Evolutionary conservation across 208 protist genomes (phyloP), one percentile per base, ranked within the genome.

Genomic region (Trypanosoma conorhini): DNA sequence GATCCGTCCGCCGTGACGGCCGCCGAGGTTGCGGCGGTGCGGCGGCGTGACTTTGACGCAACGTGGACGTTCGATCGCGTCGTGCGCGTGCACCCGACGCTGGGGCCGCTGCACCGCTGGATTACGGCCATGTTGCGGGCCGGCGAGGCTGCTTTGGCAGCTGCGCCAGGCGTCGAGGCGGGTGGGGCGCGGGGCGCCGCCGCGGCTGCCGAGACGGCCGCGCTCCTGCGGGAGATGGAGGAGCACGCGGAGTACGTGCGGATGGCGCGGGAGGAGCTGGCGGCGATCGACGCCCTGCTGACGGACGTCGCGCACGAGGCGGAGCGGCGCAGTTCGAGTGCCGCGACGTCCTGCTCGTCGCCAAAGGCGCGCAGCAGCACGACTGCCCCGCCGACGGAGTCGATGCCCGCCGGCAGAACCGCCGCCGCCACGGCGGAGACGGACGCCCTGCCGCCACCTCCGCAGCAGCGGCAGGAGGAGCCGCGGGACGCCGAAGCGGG

Each of bases 231-330:
- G 33, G 79, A 84, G 57, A 56, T 59, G 42, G 42, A 54, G 40
- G 82, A 82, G 55, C 68, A 87, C 31, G 52, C 56, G 59, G 79
- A 77, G 50, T 84, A 84, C 61, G 50, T 83, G 21, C 42, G 74
- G 46, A 58, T 83, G 55, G 80, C 77, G 4, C 58, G 69, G 57
- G 76, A 83, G n/a, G 80, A 86, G 59, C 64, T 89, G 1, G 48
- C 62, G 0, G 82, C 72, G 0, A 62, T 84, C 22, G 76, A 82
- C 30, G 57, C 59, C 5, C 60, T 84, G 10, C 46, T 83, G 13
- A 26, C 28, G 21, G 82, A 71, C 33, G 35, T 73, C 28, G 72
- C 65, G 21, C n/a, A n/a, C n/a, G n/a, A n/a, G n/a, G n/a, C n/a
- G n/a, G n/a, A n/a, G n/a, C n/a, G n/a, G n/a, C 28, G 24, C 8